These are phyloP conservation scores for Clarireedia monteithiana DNA, from an alignment of 2,329 filamentous ascomycete species.

Conservation along the genomic window DNA sequence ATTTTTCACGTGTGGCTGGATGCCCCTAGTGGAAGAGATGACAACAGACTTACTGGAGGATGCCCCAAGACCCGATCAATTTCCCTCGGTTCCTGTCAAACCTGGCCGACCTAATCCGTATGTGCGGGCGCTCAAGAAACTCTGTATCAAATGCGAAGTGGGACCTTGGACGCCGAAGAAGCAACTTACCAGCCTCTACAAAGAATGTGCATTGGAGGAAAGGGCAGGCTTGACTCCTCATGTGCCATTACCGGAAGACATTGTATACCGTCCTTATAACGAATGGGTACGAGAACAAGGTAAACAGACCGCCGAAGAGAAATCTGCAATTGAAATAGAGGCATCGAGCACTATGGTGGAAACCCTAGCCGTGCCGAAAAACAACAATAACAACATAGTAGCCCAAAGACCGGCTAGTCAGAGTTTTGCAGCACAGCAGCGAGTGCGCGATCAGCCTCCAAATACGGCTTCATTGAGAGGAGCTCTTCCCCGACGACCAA, in stretches of 20 bases:
- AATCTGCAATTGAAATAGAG: conserved; percentile 11
- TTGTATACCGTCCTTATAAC: conserved; percentile 58
- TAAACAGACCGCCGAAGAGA: conserved; percentile 10
- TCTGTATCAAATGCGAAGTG: conserved; percentile 51
- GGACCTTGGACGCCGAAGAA: conserved; percentile 46
- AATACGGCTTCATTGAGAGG: conserved; percentile 11
- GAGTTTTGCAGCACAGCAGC: conserved; percentile 59
- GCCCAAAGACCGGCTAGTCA: conserved; percentile 41
- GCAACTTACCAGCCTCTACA: conserved; percentile 45
- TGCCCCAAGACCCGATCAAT: conserved; percentile 49
- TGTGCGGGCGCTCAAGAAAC: conserved; percentile 44
- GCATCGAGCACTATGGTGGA: conserved; percentile 3
- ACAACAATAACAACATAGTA: conserved; percentile 3
- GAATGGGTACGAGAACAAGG: conserved; percentile 49
- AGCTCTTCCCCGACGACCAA: conserved; percentile 15
- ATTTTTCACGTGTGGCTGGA: conserved; percentile 71
- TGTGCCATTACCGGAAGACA: conserved; percentile 52
- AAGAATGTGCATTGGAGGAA: conserved; percentile 61
- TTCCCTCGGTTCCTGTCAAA: conserved; percentile 39
- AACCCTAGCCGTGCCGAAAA: conserved; percentile 6
- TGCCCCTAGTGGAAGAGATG: conserved; percentile 56
- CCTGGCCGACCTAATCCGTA: conserved; percentile 33
- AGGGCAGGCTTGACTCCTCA: conserved; percentile 55
- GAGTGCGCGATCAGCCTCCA: conserved; percentile 46
- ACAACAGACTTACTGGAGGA: conserved; percentile 48